Percentiles rank a stretch among this genome's conserved stretches.
Conservation (phyloP, 108 stramenopile genomes). For the Cafeteria roenbergensis region DNA sequence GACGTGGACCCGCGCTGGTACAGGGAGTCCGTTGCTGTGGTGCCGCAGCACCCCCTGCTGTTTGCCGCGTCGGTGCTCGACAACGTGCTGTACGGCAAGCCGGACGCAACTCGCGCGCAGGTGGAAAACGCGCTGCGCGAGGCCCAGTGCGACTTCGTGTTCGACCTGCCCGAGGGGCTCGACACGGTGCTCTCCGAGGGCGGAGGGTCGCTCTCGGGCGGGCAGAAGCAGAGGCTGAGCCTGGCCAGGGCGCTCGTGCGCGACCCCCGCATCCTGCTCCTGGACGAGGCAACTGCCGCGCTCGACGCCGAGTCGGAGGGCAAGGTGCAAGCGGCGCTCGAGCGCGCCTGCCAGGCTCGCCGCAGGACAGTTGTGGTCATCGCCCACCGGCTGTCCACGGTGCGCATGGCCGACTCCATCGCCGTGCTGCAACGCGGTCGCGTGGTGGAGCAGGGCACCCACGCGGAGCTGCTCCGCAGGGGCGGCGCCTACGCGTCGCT, state of each 20-base stretch:
- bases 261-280: constrained; percentile 43
- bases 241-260: constrained; percentile 59
- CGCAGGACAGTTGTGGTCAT: constrained; percentile 60
- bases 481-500: constrained; percentile 51
- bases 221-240: constrained; percentile 76
- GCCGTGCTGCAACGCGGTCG: constrained; percentile 68
- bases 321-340: constrained; percentile 53
- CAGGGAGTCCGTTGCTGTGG: constrained; percentile 57
- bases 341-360: constrained; percentile 39
- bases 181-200: constrained; percentile 56
- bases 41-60: constrained; percentile 71
- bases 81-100: constrained; percentile 61
- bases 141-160: constrained; percentile 4
- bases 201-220: constrained; percentile 60
- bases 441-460: constrained; percentile 76
- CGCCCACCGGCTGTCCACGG: constrained; percentile 67
- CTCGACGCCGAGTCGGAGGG: constrained; percentile 65
- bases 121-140: neutral
- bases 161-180: constrained; percentile 45
- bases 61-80: constrained; percentile 57
- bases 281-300: constrained; percentile 57
- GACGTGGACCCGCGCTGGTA: constrained; percentile 4
- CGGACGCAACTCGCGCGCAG: constrained; percentile 41
- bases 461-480: constrained; percentile 58
- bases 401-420: constrained; percentile 70